Percentiles rank a stretch among this genome's conserved stretches.
phyloP scores from a whole-genome alignment of 2,329 filamentous ascomycete species.

The Fonsecaea multimorphosa region DNA sequence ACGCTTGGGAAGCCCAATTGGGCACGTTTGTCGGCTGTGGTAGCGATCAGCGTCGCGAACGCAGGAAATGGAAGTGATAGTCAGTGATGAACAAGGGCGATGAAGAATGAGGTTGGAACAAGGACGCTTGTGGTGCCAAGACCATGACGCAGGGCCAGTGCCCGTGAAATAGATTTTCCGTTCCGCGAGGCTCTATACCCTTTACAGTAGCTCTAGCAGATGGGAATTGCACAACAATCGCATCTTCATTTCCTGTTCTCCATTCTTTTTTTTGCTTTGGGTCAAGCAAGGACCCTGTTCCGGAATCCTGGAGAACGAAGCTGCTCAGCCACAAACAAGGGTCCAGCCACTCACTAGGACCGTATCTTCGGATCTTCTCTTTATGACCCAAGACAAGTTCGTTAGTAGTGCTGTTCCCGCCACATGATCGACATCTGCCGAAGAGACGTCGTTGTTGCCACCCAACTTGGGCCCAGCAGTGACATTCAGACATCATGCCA shows the following conservation, averaged over 20 bases:
- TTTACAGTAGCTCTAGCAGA: conserved; percentile 6
- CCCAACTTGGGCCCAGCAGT: neutral
- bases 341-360: conserved; percentile 11
- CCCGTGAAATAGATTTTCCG: conserved; percentile 23
- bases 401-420: conserved; percentile 1
- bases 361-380: conserved; percentile 8
- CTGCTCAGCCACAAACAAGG: conserved; percentile 25
- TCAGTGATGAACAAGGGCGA: neutral
- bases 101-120: conserved; percentile 32
- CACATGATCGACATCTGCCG: conserved; percentile 13
- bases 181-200: neutral
- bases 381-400: neutral
- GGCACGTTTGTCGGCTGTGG: neutral
- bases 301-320: conserved; percentile 13
- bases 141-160: conserved; percentile 12
- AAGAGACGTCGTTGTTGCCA: conserved; percentile 10
- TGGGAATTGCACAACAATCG: conserved; percentile 13
- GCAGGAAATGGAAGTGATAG: conserved; percentile 10
- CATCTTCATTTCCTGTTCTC: conserved; percentile 11
- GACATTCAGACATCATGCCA: neutral
- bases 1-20: neutral
- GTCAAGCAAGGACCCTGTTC: conserved; percentile 7
- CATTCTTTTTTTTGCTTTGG: neutral
- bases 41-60: conserved; percentile 6
- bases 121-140: conserved; percentile 18